A percentile compares a stretch with the other conserved stretches of the same genome.
phyloP scores from a whole-genome alignment of 805 yeast species.

The Zygotorulaspora chibaensis region DNA sequence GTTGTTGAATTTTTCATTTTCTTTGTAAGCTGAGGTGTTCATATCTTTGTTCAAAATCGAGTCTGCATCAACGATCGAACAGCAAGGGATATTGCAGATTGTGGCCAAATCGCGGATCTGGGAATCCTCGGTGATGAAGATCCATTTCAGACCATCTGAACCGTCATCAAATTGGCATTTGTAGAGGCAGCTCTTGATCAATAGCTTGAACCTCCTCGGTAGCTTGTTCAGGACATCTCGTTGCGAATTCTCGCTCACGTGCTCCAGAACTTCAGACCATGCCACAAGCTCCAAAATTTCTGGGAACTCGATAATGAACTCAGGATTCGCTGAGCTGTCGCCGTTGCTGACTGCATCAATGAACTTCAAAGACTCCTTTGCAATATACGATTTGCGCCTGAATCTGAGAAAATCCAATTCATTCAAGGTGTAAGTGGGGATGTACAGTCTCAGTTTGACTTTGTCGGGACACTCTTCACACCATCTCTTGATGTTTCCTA shows the following conservation, averaged over 20 bases:
- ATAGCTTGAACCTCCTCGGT: conserved; percentile 50
- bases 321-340: conserved; percentile 12
- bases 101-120: conserved; percentile 51
- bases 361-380: conserved; percentile 59
- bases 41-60: conserved; percentile 23
- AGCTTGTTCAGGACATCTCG: conserved; percentile 28
- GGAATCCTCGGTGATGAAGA: conserved; percentile 57
- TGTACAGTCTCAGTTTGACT: conserved; percentile 46
- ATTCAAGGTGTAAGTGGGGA: conserved; percentile 45
- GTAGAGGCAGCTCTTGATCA: conserved; percentile 56
- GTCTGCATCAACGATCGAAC: conserved; percentile 30
- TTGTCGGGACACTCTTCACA: conserved; percentile 32
- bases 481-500: conserved; percentile 67
- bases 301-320: conserved; percentile 46
- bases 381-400: conserved; percentile 55
- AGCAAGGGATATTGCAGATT: conserved; percentile 51
- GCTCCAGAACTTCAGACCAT: conserved; percentile 24
- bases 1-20: conserved; percentile 25
- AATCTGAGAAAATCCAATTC: conserved; percentile 57
- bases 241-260: conserved; percentile 7
- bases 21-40: conserved; percentile 23
- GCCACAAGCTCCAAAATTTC: conserved; percentile 31
- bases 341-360: conserved; percentile 43
- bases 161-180: conserved; percentile 45
- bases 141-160: conserved; percentile 44